phyloP scores from a whole-genome alignment of 2,329 filamentous ascomycete species.

The Xylariaceae sp. region DNA sequence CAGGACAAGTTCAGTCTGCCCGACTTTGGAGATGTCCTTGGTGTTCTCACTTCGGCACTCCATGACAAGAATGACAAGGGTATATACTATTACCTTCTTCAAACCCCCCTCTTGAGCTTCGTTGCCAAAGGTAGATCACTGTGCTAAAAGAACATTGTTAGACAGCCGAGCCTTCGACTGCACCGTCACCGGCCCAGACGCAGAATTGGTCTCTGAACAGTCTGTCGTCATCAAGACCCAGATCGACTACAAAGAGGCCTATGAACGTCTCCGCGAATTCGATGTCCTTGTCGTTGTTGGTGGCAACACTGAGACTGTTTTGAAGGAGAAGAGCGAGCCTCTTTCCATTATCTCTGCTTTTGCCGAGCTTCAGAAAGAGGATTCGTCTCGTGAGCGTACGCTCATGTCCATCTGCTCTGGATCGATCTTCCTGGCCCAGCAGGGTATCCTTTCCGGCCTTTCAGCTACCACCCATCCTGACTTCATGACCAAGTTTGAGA shows the following conservation, averaged over 20 bases:
- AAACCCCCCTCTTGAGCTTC: not conserved
- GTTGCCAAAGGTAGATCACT: not conserved
- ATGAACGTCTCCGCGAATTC: conserved; percentile 67
- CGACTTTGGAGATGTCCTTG: conserved; percentile 52
- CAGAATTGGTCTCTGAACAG: conserved; percentile 53
- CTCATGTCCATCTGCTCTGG: conserved; percentile 76
- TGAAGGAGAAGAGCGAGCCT: conserved; percentile 64
- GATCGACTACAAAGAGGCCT: conserved; percentile 72
- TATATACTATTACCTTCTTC: conserved; percentile 33
- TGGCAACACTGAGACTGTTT: conserved; percentile 57
- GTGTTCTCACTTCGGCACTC: conserved; percentile 46
- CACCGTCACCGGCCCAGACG: conserved; percentile 49
- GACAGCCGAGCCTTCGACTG: conserved; percentile 54
- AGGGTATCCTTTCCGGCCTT: conserved; percentile 72
- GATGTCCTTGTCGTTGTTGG: conserved; percentile 76
- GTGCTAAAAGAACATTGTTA: conserved; percentile 26
- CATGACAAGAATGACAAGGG: conserved; percentile 50
- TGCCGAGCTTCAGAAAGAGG: conserved; percentile 72
- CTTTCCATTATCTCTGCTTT: conserved; percentile 69
- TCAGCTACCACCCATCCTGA: conserved; percentile 80
- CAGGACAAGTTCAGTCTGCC: conserved; percentile 56
- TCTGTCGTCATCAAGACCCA: conserved; percentile 68
- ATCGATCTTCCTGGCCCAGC: conserved; percentile 68
- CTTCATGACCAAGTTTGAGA: conserved; percentile 74
- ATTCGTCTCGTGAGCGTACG: conserved; percentile 74